Evolutionary conservation across 805 yeast genomes (phyloP).

Genomic region (Danielia reshetovae): DNA sequence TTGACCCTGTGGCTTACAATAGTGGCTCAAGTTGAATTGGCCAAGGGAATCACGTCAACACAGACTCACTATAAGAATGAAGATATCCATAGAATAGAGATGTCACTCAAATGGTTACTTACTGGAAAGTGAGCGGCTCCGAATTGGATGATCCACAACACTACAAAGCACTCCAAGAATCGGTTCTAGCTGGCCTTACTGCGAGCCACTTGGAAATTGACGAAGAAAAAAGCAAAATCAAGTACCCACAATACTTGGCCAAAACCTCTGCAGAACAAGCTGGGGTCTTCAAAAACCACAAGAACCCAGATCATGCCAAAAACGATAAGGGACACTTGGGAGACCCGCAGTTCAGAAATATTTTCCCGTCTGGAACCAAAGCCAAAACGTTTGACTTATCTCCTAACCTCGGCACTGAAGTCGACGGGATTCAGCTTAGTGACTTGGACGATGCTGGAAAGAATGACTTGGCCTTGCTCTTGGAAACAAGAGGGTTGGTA

Average conservation of each 20-base stretch:
- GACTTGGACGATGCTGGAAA: slow-evolving; percentile 23
- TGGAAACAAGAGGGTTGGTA: slow-evolving; percentile 24
- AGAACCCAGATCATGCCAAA: slow-evolving; percentile 18
- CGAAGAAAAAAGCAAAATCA: slow-evolving; percentile 12
- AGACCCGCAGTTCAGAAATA: slow-evolving; percentile 16
- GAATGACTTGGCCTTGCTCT: slow-evolving; percentile 23
- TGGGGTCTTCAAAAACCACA: slow-evolving; percentile 16
- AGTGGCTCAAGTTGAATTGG: no score
- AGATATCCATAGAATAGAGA: no score
- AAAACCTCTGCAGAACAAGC: slow-evolving; percentile 17
- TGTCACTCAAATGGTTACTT: slow-evolving; percentile 3
- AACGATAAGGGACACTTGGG: slow-evolving; percentile 27
- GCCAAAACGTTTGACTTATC: slow-evolving; percentile 17
- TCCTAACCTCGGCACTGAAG: slow-evolving; percentile 26
- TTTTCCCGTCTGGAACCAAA: slow-evolving; percentile 16
- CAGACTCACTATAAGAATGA: no score
- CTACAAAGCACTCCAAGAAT: background rate
- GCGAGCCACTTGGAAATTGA: slow-evolving; percentile 5
- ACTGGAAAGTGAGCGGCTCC: slow-evolving; percentile 4
- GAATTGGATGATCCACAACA: slow-evolving; percentile 6
- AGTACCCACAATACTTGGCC: slow-evolving; percentile 21
- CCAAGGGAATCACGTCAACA: no score
- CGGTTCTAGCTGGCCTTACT: background rate
- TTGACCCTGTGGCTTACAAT: no score
- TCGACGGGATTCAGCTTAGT: slow-evolving; percentile 23